Conservation (phyloP, 495 filamentous ascomycete genomes). For the Hypoxylon trugodes region DNA sequence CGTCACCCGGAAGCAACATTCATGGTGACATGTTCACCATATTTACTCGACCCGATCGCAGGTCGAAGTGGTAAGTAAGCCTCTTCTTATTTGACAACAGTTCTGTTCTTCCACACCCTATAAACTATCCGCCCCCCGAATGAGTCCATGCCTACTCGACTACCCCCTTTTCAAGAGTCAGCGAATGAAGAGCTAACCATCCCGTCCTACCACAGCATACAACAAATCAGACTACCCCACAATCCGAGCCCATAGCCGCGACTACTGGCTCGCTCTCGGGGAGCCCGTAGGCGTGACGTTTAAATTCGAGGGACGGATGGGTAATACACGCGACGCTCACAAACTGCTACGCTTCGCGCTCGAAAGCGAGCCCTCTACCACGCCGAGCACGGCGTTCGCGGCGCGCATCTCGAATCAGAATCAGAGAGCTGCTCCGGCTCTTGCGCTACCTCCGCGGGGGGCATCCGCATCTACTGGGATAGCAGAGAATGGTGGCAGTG, state of each 20-base stretch:
- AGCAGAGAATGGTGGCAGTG: too few species aligned
- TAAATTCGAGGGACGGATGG: constrained; percentile 74
- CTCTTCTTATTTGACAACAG: background rate
- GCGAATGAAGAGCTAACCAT: background rate
- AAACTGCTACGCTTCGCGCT: constrained; percentile 74
- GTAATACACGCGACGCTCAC: constrained; percentile 79
- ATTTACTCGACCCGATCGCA: constrained; percentile 74
- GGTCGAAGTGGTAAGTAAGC: constrained; percentile 37
- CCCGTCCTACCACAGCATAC: constrained; percentile 25
- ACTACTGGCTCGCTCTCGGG: constrained; percentile 57
- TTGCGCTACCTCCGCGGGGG: constrained; percentile 14
- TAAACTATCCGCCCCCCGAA: too few species aligned
- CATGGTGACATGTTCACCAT: constrained; percentile 75
- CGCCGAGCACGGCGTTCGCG: constrained; percentile 27
- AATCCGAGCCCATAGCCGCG: constrained; percentile 6
- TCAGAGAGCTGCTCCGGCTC: background rate
- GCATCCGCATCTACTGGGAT: background rate
- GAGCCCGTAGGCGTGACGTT: constrained; percentile 71
- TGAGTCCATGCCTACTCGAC: too few species aligned
- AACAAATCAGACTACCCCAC: constrained; percentile 29
- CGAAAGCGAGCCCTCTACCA: constrained; percentile 55
- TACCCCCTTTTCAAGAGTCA: too few species aligned
- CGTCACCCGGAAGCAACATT: constrained; percentile 68
- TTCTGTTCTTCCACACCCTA: too few species aligned
- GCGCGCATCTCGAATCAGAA: background rate